Percentiles rank a stretch among this genome's conserved stretches.
phyloP scores from a whole-genome alignment of 1,139 yeast species.

The Yamadazyma trypodendri region DNA sequence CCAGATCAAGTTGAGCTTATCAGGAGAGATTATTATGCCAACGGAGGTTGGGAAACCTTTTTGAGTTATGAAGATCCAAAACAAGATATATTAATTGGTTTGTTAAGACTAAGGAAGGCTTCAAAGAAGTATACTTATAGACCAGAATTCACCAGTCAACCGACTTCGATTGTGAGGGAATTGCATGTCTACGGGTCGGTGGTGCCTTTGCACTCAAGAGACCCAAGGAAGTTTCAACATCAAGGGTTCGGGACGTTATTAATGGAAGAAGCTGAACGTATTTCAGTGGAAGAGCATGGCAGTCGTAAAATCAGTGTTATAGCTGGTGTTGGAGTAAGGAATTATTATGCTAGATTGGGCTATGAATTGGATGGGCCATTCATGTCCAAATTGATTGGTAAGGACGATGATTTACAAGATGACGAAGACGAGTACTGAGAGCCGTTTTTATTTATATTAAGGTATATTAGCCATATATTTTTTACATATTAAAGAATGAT shows the following conservation, averaged over 20 bases:
- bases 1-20: conserved; percentile 97
- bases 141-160: conserved; percentile 81
- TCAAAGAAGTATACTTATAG: conserved; percentile 87
- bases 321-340: conserved; percentile 97
- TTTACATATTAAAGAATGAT: conserved; percentile 3
- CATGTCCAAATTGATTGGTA: conserved; percentile 65
- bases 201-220: conserved; percentile 95
- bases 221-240: conserved; percentile 97
- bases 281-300: conserved; percentile 94
- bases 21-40: conserved; percentile 94
- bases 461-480: not conserved
- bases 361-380: conserved; percentile 92
- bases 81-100: conserved; percentile 91
- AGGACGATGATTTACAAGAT: conserved; percentile 10
- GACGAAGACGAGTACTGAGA: conserved; percentile 12
- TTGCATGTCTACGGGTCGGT: conserved; percentile 97
- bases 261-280: conserved; percentile 98
- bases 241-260: conserved; percentile 97
- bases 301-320: conserved; percentile 88
- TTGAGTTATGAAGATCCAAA: conserved; percentile 95
- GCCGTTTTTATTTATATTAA: not conserved
- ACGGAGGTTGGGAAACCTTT: conserved; percentile 99
- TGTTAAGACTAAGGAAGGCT: conserved; percentile 84
- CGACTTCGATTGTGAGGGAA: conserved; percentile 91
- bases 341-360: conserved; percentile 89